These are phyloP conservation scores for Hyphopichia pseudoburtonii DNA, from an alignment of 1,139 yeast species.

Conservation along the genomic window DNA sequence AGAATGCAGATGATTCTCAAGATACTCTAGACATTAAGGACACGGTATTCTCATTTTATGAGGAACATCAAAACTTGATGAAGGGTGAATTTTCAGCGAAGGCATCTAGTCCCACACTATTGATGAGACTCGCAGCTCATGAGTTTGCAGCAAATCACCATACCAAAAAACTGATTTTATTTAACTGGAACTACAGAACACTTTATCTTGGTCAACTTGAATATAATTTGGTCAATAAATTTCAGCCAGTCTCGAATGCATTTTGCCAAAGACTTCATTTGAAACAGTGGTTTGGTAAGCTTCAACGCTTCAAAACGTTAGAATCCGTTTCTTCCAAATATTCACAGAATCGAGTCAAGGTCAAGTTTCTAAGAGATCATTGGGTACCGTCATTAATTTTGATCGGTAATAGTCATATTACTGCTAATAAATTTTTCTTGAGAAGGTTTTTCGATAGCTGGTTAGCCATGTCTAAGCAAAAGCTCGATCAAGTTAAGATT, in stretches of 20 bases:
- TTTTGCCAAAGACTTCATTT: constrained; percentile 7
- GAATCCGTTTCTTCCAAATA: constrained; percentile 12
- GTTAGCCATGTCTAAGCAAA: background rate
- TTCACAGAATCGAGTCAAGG: constrained; percentile 4
- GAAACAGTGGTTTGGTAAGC: constrained; percentile 16
- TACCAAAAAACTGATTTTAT: constrained; percentile 8
- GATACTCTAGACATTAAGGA: constrained; percentile 21
- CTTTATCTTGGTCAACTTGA: constrained; percentile 12
- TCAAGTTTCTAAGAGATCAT: constrained; percentile 1
- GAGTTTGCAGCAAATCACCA: constrained; percentile 11
- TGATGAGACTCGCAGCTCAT: constrained; percentile 29
- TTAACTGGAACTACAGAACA: constrained; percentile 18
- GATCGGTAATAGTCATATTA: background rate
- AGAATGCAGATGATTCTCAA: constrained; percentile 22
- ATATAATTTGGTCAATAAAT: constrained; percentile 6
- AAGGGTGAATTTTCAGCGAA: constrained; percentile 1
- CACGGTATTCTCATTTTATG: constrained; percentile 21
- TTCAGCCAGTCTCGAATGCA: constrained; percentile 3
- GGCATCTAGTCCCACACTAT: constrained; percentile 15
- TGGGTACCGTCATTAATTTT: constrained; percentile 4
- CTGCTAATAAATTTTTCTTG: background rate
- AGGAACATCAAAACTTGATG: constrained; percentile 20
- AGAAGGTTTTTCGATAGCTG: constrained; percentile 1
- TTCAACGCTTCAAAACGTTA: constrained; percentile 9
- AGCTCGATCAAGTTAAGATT: too few relatives aligned